Percentiles rank a stretch among this genome's conserved stretches.
Evolutionary conservation across 495 filamentous ascomycete species (phyloP).

Genomic region (Recurvomyces mirabilis): DNA sequence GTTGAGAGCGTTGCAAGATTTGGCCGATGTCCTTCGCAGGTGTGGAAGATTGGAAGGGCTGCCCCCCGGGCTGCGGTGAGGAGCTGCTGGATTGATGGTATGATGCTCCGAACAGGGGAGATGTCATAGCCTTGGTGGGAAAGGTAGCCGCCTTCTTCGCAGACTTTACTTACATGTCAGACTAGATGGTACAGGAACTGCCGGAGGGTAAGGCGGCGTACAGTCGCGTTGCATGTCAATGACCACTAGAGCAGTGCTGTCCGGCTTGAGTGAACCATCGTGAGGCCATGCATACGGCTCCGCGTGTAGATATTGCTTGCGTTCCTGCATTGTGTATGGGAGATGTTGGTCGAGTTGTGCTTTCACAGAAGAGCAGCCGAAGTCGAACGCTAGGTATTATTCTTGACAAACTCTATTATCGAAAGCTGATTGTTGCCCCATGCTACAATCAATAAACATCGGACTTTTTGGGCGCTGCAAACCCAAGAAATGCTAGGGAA

Average conservation of each 20-base stretch:
- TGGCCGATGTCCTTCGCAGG: constrained; percentile 55
- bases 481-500: no score
- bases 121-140: constrained; percentile 50
- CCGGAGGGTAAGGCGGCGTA: constrained; percentile 19
- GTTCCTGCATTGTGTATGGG: constrained; percentile 2
- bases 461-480: no score
- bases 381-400: no score
- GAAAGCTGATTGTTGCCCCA: no score
- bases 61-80: constrained; percentile 18
- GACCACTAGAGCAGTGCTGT: constrained; percentile 53
- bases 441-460: no score
- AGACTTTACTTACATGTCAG: constrained; percentile 39
- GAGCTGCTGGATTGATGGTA: constrained; percentile 35
- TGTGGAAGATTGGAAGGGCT: constrained; percentile 52
- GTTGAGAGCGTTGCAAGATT: constrained; percentile 48
- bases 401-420: no score
- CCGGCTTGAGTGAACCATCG: constrained; percentile 43
- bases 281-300: constrained; percentile 54
- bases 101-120: constrained; percentile 39
- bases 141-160: constrained; percentile 47
- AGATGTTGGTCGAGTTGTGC: no score
- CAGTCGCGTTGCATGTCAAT: constrained; percentile 69
- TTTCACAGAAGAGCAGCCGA: no score
- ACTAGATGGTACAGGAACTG: neutral
- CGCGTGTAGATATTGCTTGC: constrained; percentile 12